Evolutionary conservation across 345 rosid genomes (phyloP), one percentile per base, ranked within the genome.

Genomic region (Carallia pectinifolia): DNA sequence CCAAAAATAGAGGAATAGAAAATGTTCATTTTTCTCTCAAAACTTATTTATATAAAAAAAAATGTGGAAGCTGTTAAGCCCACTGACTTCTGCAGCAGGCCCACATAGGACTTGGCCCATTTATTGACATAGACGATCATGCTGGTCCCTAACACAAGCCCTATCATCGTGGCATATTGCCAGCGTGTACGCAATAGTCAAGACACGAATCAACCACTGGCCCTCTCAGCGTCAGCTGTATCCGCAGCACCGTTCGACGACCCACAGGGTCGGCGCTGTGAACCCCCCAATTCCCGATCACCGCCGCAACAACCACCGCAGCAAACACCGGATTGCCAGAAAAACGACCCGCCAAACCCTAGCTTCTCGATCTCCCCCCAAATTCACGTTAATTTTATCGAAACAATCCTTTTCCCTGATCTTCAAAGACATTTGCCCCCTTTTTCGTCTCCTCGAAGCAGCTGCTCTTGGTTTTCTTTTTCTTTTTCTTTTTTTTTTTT

Each of bases 261-360:
- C 71, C 66, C 60, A n/a, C 55, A 33, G 66, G 23, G 23, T 66
- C 61, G 52, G 65, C 53, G 34, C 47, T 62, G 47, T 66, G 55
- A 66, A 66, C 34, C 55, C 48, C 66, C 66, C 53, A 39, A 12
- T 16, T 55, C 16, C 6, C 34, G 13, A 10, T 27, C 17, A 0
- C 60, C 60, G 9, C 60, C 15, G 60, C 31, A 5, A 27, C 29
- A 10, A 7, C 60, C 13, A 27, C 60, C 4, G 2, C 1, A 1
- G 31, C 33, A 10, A 56, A 15, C 48, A 44, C 48, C 48, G 48
- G 48, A 44, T 15, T 4, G 50, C 50, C 50, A 3, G 13, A 4
- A 44, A 44, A 44, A 44, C 17, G 50, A 44, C 3, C 7, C 6
- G 29, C 13, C 27, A 60, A 65, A 50, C 65, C 70, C 70, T 50